phyloP scores from a whole-genome alignment of 148 eudicot genomes.

The Amaranthus palmeri region DNA sequence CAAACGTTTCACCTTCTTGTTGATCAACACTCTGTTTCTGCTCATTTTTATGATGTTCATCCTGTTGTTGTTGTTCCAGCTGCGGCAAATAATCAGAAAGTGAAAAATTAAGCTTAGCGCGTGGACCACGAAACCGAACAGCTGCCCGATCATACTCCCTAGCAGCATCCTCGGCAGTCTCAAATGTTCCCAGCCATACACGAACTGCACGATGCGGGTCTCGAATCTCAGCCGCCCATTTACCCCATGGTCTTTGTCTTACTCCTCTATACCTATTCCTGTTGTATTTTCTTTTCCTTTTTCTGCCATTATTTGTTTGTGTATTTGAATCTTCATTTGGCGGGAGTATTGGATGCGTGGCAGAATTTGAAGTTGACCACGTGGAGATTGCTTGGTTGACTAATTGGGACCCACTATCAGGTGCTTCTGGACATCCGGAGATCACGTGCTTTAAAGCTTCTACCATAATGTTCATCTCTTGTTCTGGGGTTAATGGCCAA shows the following conservation, averaged over 20 bases:
- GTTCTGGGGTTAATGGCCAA: slow-evolving; percentile 11
- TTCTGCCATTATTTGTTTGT: neutral
- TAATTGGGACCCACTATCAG: neutral
- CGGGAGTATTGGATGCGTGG: slow-evolving; percentile 19
- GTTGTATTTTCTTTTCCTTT: slow-evolving; percentile 12
- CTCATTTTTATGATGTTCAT: neutral
- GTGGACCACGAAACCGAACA: slow-evolving; percentile 38
- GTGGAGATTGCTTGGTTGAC: neutral
- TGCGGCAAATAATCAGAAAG: slow-evolving; percentile 25
- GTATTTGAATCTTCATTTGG: neutral
- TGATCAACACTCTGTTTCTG: neutral
- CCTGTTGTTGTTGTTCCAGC: neutral
- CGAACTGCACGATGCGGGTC: slow-evolving; percentile 40
- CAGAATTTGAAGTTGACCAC: neutral
- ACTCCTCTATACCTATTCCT: slow-evolving; percentile 52
- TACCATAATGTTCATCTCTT: slow-evolving; percentile 40
- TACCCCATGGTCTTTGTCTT: slow-evolving; percentile 60
- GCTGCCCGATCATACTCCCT: slow-evolving; percentile 49
- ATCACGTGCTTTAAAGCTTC: slow-evolving; percentile 39
- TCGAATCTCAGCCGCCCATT: slow-evolving; percentile 56
- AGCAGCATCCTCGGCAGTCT: slow-evolving; percentile 51
- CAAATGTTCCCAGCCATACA: slow-evolving; percentile 55
- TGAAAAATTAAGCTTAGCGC: slow-evolving; percentile 52
- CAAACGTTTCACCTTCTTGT: neutral
- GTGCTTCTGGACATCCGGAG: slow-evolving; percentile 8